Evolutionary conservation across 2,329 filamentous ascomycete genomes (phyloP), one percentile per base, ranked within the genome.

Genomic region (Colletotrichum chlorophyti): DNA sequence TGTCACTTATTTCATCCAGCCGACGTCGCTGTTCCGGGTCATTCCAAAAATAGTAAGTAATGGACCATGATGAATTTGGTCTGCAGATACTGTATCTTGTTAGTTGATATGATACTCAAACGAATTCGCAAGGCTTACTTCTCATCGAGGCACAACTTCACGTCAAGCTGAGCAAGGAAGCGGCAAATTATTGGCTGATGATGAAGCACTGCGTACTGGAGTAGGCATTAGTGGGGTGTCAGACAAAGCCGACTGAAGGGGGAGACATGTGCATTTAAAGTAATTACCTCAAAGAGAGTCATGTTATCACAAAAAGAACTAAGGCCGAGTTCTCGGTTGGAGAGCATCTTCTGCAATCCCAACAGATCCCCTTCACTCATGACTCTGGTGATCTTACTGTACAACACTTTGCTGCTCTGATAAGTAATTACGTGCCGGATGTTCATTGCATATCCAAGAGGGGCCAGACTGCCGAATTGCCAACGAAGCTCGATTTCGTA

Each of bases 211-310:
- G 43, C 52, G 10, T 32, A 29, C 42, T 54, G 19, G 9, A 10
- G 4, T 6, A 27, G n/a, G n/a, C n/a, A n/a, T n/a, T n/a, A n/a
- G n/a, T n/a, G n/a, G n/a, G n/a, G n/a, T n/a, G n/a, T n/a, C n/a
- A n/a, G n/a, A n/a, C n/a, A n/a, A n/a, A n/a, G n/a, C n/a, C n/a
- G n/a, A n/a, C n/a, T n/a, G n/a, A n/a, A n/a, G n/a, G n/a, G n/a
- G n/a, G n/a, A n/a, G n/a, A n/a, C n/a, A n/a, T n/a, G n/a, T n/a
- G n/a, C n/a, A n/a, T n/a, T n/a, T n/a, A n/a, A n/a, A n/a, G n/a
- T n/a, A n/a, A n/a, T 7, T 34, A 46, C 53, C 47, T 52, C 47
- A 6, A 52, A 57, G 0, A 57, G n/a, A 17, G 47, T 52, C 24
- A 5, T 19, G 3, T 15, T 6, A 4, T n/a, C 53, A 1, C 31